phyloP scores from a whole-genome alignment of 306 rosid species.

The Hippophae gyantsensis region DNA sequence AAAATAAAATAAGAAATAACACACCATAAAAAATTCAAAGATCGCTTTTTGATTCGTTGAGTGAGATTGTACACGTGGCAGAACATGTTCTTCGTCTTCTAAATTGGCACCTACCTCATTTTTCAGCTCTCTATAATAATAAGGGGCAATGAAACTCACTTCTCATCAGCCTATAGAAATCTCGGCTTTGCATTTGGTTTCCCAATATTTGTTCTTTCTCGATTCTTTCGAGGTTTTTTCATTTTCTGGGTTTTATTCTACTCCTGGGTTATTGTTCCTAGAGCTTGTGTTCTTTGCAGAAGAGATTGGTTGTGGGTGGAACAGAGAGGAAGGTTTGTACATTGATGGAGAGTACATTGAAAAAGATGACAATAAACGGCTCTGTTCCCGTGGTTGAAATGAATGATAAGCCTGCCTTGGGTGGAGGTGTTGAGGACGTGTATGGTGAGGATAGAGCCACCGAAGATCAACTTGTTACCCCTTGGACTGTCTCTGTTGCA shows the following conservation, averaged over 20 bases:
- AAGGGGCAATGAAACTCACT: background rate
- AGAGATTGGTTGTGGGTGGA: conserved; percentile 21
- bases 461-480: conserved; percentile 74
- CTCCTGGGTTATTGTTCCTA: conserved; percentile 10
- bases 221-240: background rate
- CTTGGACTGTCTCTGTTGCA: conserved; percentile 74
- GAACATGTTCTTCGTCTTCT: conserved; percentile 17
- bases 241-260: background rate
- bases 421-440: conserved; percentile 52
- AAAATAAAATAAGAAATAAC: background rate
- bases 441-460: conserved; percentile 73
- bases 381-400: conserved; percentile 16
- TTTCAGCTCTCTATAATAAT: conserved; percentile 1
- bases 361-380: conserved; percentile 43
- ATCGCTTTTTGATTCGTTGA: conserved; percentile 6
- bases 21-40: background rate
- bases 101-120: conserved; percentile 18
- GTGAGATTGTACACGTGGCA: conserved; percentile 30
- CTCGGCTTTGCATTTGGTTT: background rate
- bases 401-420: conserved; percentile 21
- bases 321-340: conserved; percentile 17
- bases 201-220: conserved; percentile 1
- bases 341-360: conserved; percentile 37
- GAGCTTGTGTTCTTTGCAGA: conserved; percentile 29
- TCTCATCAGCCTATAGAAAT: conserved; percentile 16